Conservation (phyloP, 2,329 filamentous ascomycete genomes). For the Penicillium janthinellum region DNA sequence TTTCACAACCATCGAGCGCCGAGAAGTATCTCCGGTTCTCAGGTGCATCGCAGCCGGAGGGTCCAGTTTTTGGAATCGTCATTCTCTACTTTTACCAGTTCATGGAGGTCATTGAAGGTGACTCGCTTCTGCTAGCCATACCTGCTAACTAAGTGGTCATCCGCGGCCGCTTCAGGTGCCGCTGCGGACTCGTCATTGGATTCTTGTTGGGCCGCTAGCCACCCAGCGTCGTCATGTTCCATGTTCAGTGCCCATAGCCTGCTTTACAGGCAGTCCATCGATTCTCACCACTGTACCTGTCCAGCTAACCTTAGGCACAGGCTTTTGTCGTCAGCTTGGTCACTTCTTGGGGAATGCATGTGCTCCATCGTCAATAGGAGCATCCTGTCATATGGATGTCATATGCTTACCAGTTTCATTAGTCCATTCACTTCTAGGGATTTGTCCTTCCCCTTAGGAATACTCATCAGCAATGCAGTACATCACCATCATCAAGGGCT, state of each 20-base stretch:
- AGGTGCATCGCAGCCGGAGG: slow-evolving; percentile 57
- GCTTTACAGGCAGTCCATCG: slow-evolving; percentile 35
- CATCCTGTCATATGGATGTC: background rate
- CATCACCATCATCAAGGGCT: slow-evolving; percentile 53
- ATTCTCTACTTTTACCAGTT: slow-evolving; percentile 56
- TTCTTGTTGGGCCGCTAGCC: slow-evolving; percentile 36
- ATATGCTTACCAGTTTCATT: background rate
- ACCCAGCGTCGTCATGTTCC: slow-evolving; percentile 37
- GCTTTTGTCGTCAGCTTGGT: slow-evolving; percentile 31
- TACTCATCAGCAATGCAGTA: slow-evolving; percentile 58
- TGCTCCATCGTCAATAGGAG: background rate
- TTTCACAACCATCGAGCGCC: slow-evolving; percentile 56
- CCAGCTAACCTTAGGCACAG: slow-evolving; percentile 44
- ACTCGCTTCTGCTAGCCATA: slow-evolving; percentile 30
- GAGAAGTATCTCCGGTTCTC: slow-evolving; percentile 56
- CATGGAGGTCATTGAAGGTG: slow-evolving; percentile 44
- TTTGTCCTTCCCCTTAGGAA: slow-evolving; percentile 66
- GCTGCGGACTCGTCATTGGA: slow-evolving; percentile 39
- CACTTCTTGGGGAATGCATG: slow-evolving; percentile 36
- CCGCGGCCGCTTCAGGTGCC: slow-evolving; percentile 32
- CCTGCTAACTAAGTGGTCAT: slow-evolving; percentile 27
- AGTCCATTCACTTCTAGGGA: slow-evolving; percentile 51
- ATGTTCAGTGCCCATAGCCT: slow-evolving; percentile 35
- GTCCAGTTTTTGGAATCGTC: slow-evolving; percentile 55
- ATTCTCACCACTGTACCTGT: slow-evolving; percentile 42